Conservation (phyloP, 2,329 filamentous ascomycete species). For the Hypoxylon sp. region DNA sequence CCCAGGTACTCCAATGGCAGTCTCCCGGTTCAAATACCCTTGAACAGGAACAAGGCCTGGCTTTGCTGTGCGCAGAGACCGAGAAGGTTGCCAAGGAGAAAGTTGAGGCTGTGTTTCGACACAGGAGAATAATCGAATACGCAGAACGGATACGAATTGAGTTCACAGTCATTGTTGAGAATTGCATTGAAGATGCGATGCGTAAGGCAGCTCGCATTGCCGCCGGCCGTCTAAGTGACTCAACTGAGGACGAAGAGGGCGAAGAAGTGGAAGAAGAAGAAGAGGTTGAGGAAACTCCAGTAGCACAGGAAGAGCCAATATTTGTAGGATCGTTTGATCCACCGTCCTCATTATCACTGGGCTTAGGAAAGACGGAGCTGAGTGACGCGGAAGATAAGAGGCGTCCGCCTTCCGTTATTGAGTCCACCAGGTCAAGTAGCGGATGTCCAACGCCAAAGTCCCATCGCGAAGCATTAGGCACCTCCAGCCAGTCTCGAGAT, state of each 20-base stretch:
- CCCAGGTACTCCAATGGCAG: conserved; percentile 96
- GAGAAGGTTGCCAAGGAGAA: conserved; percentile 87
- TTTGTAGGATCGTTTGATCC: conserved; percentile 72
- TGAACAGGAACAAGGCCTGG: conserved; percentile 92
- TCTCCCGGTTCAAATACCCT: conserved; percentile 91
- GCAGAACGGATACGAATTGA: conserved; percentile 95
- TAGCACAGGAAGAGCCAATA: conserved; percentile 67
- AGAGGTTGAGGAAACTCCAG: conserved; percentile 56
- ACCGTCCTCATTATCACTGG: conserved; percentile 69
- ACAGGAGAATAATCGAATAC: conserved; percentile 94
- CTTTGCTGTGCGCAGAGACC: conserved; percentile 90
- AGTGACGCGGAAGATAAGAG: conserved; percentile 59
- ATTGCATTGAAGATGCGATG: conserved; percentile 94
- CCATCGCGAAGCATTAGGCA: conserved; percentile 73
- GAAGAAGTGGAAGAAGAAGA: conserved; percentile 62
- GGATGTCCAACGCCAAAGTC: conserved; percentile 94
- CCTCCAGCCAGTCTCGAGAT: conserved; percentile 70
- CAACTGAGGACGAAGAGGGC: conserved; percentile 73
- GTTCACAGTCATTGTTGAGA: conserved; percentile 91
- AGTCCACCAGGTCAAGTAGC: conserved; percentile 89
- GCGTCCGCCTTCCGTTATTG: conserved; percentile 72
- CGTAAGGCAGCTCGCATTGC: conserved; percentile 90
- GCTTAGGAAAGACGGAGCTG: conserved; percentile 63
- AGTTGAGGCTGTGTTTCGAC: conserved; percentile 91
- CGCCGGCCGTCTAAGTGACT: conserved; percentile 86